Evolutionary conservation across 1,139 yeast species (phyloP).

Genomic region (Suhomyces anneliseae): DNA sequence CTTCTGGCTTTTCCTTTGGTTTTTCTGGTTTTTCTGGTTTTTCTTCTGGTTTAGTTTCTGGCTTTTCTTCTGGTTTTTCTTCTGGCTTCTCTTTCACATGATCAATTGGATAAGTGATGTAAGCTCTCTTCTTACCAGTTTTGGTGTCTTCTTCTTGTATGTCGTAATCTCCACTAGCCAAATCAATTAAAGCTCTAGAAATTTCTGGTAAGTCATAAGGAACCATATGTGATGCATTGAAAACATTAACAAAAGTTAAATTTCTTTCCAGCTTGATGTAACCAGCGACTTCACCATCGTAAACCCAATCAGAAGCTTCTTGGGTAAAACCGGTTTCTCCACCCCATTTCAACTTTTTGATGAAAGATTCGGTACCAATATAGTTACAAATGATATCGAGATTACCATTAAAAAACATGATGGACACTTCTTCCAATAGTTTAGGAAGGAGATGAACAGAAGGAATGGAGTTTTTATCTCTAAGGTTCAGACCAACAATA

Average conservation of each 20-base stretch:
- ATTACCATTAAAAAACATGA: constrained; percentile 83
- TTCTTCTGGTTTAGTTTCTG: constrained; percentile 8
- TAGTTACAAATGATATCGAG: constrained; percentile 88
- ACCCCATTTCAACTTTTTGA: constrained; percentile 66
- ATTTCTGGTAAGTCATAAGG: constrained; percentile 78
- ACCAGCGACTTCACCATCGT: constrained; percentile 51
- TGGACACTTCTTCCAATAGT: constrained; percentile 58
- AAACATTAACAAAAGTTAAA: constrained; percentile 72
- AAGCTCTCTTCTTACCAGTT: constrained; percentile 15
- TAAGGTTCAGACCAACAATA: constrained; percentile 53
- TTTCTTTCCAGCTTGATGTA: constrained; percentile 59
- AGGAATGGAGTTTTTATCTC: constrained; percentile 56
- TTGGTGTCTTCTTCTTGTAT: constrained; percentile 15
- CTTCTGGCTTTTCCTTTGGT: neutral
- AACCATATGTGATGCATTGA: constrained; percentile 90
- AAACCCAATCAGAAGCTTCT: constrained; percentile 51
- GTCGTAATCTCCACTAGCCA: constrained; percentile 39
- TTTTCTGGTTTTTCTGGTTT: constrained; percentile 4
- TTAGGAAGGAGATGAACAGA: constrained; percentile 66
- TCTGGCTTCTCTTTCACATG: constrained; percentile 11
- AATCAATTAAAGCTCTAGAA: constrained; percentile 68
- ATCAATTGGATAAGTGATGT: constrained; percentile 37
- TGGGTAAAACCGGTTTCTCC: constrained; percentile 59
- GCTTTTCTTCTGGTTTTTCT: neutral
- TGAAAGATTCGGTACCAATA: constrained; percentile 68